A percentile compares a stretch with the other conserved stretches of the same genome.
Evolutionary conservation across 331 rosid genomes (phyloP).

Genomic region (Pyracantha coccinea): DNA sequence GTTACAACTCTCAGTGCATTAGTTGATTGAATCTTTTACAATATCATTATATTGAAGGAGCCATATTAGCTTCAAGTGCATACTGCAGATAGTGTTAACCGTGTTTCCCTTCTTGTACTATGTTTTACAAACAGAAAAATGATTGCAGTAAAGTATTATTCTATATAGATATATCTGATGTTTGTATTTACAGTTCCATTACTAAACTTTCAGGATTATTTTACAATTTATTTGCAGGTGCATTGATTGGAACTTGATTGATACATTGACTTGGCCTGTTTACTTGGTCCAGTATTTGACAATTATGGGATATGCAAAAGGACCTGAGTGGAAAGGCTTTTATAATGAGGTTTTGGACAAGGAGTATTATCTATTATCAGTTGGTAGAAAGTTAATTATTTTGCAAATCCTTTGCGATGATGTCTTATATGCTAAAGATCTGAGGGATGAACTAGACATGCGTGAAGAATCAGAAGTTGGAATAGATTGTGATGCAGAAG

Average conservation of each 20-base stretch:
- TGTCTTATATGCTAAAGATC: conserved; percentile 60
- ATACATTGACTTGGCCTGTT: conserved; percentile 83
- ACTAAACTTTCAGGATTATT: conserved; percentile 1
- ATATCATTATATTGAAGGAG: not conserved
- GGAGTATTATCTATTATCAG: conserved; percentile 69
- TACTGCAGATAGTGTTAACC: not conserved
- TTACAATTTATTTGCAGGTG: conserved; percentile 42
- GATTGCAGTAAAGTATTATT: not conserved
- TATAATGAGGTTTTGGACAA: conserved; percentile 45
- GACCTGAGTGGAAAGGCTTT: conserved; percentile 65
- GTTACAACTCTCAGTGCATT: not conserved
- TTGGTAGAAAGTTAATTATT: conserved; percentile 58
- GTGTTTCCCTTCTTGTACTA: not conserved
- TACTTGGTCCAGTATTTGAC: conserved; percentile 62
- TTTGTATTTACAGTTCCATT: not conserved
- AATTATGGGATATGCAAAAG: conserved; percentile 47
- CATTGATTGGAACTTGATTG: conserved; percentile 82
- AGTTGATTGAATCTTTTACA: not conserved
- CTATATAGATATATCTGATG: not conserved
- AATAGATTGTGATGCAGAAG: conserved; percentile 56
- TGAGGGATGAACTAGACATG: conserved; percentile 62
- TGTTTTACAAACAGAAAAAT: not conserved
- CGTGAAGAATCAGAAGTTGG: conserved; percentile 83
- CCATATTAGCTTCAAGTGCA: not conserved
- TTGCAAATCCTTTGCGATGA: conserved; percentile 81